Conservation (phyloP, 2,329 filamentous ascomycete genomes). For the Pseudogymnoascus sp. region DNA sequence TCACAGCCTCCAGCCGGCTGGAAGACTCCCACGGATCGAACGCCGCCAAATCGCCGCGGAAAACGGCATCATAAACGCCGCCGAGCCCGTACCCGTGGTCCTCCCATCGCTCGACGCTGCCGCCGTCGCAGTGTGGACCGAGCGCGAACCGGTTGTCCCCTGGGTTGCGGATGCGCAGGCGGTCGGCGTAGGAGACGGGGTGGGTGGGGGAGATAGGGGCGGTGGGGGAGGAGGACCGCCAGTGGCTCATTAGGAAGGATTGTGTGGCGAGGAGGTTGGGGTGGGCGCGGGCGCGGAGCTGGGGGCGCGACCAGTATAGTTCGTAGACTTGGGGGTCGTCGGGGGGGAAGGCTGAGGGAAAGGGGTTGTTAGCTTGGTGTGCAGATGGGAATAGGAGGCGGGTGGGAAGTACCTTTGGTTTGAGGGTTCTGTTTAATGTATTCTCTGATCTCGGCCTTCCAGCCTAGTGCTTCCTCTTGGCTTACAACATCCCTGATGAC, state of each 20-base stretch:
- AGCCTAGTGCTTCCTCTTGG: slow-evolving; percentile 52
- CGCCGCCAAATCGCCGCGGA: slow-evolving; percentile 67
- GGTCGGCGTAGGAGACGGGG: slow-evolving; percentile 60
- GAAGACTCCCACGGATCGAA: slow-evolving; percentile 78
- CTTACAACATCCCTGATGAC: slow-evolving; percentile 61
- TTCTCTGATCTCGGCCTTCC: slow-evolving; percentile 55
- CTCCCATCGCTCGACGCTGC: slow-evolving; percentile 70
- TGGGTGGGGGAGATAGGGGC: slow-evolving; percentile 42
- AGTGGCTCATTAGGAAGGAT: slow-evolving; percentile 50
- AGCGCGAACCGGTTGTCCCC: slow-evolving; percentile 64
- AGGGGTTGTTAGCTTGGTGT: background rate
- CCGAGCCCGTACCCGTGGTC: slow-evolving; percentile 56
- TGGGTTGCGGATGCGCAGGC: slow-evolving; percentile 56
- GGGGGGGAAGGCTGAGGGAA: slow-evolving; percentile 48
- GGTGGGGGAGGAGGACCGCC: slow-evolving; percentile 39
- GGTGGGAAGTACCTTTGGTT: slow-evolving; percentile 35
- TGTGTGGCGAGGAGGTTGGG: slow-evolving; percentile 56
- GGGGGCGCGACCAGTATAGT: slow-evolving; percentile 65
- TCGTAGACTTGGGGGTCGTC: slow-evolving; percentile 65
- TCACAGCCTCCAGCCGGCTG: slow-evolving; percentile 57
- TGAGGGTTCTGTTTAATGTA: slow-evolving; percentile 58
- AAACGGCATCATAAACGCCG: slow-evolving; percentile 64
- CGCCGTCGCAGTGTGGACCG: slow-evolving; percentile 66
- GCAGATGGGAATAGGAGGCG: background rate
- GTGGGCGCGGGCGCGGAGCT: slow-evolving; percentile 60